Evolutionary conservation across 208 protist species (phyloP), one percentile per base, ranked within the genome.

Genomic region (Crithidia acanthocephali): DNA sequence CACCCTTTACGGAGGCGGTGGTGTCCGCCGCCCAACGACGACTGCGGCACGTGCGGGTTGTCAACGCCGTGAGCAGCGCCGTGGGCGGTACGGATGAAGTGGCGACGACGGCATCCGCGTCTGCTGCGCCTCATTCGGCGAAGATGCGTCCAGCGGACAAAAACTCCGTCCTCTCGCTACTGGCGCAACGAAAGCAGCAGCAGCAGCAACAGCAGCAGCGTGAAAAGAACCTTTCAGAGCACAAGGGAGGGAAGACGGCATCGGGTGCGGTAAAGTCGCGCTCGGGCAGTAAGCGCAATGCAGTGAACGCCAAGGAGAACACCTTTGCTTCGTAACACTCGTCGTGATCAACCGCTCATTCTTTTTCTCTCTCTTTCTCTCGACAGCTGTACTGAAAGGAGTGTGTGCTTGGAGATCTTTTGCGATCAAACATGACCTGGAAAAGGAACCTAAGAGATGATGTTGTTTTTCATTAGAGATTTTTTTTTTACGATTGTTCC

Each of bases 1-100:
- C 79, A 37, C 89, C 89, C 18, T 91, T 82, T 57, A 65, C 76
- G 3, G 73, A 79, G 47, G 66, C 58, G 22, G 23, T 53, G 6
- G 33, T 81, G 32, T 2, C 50, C 45, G 72, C 78, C 8, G 66
- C 57, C 2, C 63, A 68, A 59, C 57, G 59, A 16, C 72, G 72
- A 5, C 47, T 78, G 60, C 72, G 63, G 7, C 72, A 42, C 32
- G 69, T 80, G 45, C 28, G 42, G 25, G 63, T 70, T 0, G 62
- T 44, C 16, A 58, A 70, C 32, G 42, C 50, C 1, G 25, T 56
- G 20, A 56, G 22, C 20, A 57, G 55, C n/a, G 40, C 33, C n/a
- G n/a, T n/a, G n/a, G n/a, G n/a, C n/a, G n/a, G n/a, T 23, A 25
- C 25, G 1, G 50, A 60, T 20, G 30, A 28, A 37, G 32, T 10